Evolutionary conservation across 352 stramenopile species (phyloP).

Genomic region (Phytophthora cactorum): DNA sequence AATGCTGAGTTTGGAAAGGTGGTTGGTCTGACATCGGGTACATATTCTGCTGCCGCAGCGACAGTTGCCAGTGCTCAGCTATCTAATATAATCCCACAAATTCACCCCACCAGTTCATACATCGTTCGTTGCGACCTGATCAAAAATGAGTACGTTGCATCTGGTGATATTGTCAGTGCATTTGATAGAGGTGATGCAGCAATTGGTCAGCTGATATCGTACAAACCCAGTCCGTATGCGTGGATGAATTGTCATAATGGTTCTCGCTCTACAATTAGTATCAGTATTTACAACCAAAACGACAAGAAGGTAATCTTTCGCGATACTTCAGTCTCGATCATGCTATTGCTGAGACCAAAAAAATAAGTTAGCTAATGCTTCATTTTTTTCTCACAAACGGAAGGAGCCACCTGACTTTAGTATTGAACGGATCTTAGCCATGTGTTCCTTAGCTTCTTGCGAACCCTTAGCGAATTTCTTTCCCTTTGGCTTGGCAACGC

Average conservation of each 20-base stretch:
- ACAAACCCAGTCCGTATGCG: background rate
- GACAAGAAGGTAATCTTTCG: background rate
- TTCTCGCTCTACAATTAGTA: background rate
- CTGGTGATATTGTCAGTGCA: background rate
- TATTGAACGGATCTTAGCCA: background rate
- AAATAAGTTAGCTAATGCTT: too few species aligned
- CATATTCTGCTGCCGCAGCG: background rate
- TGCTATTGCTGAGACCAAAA: too few species aligned
- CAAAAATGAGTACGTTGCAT: background rate
- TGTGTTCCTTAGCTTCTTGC: background rate
- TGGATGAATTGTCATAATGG: slow-evolving; percentile 2
- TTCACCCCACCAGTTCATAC: background rate
- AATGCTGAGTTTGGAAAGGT: background rate
- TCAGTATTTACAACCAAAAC: background rate
- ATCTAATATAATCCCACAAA: background rate
- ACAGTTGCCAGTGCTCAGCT: background rate
- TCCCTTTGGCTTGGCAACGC: background rate
- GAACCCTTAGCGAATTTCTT: background rate
- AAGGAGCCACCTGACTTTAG: too few species aligned
- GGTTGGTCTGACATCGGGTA: background rate
- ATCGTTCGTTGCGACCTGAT: background rate
- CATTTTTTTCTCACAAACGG: slow-evolving; percentile 2
- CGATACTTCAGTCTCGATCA: too few species aligned
- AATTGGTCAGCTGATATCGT: background rate
- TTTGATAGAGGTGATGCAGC: background rate